These are phyloP conservation scores for Talaromyces sp. DNA, from an alignment of 2,329 filamentous ascomycete genomes.

Conservation along the genomic window DNA sequence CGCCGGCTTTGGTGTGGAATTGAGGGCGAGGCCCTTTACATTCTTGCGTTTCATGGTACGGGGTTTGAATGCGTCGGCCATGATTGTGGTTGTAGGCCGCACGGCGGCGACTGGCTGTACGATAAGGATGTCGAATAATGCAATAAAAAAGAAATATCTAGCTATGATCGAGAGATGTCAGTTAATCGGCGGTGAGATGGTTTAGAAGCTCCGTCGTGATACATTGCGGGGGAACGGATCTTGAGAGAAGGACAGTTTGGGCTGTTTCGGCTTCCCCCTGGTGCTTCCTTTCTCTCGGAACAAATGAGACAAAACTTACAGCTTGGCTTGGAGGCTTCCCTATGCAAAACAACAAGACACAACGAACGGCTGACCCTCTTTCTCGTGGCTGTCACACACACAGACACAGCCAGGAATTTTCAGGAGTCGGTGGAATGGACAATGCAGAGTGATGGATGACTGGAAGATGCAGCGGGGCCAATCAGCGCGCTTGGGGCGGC, in stretches of 20 bases:
- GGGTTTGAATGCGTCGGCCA: constrained; percentile 61
- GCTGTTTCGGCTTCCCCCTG: not conserved
- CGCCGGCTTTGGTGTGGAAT: constrained; percentile 67
- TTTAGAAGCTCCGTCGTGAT: not conserved
- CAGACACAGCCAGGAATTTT: not conserved
- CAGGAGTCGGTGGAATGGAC: not conserved
- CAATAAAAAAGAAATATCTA: not conserved
- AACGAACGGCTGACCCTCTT: not conserved
- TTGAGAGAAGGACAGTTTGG: not conserved
- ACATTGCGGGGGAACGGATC: constrained; percentile 6
- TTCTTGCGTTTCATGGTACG: constrained; percentile 98
- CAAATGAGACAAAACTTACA: not conserved
- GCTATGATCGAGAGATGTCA: not conserved
- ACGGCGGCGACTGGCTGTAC: constrained; percentile 17
- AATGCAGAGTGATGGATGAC: constrained; percentile 8
- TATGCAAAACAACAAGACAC: not conserved
- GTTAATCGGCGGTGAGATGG: not conserved
- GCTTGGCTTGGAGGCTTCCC: not conserved
- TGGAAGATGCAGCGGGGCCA: constrained; percentile 18
- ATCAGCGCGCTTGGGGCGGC: constrained; percentile 18
- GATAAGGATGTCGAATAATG: not conserved
- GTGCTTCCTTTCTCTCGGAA: not conserved
- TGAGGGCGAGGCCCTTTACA: constrained; percentile 90
- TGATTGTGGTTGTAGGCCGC: constrained; percentile 29
- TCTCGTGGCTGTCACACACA: constrained; percentile 7